Base-by-base conservation (phyloP, 129 eudicot species). In the Sambucus nigra region DNA sequence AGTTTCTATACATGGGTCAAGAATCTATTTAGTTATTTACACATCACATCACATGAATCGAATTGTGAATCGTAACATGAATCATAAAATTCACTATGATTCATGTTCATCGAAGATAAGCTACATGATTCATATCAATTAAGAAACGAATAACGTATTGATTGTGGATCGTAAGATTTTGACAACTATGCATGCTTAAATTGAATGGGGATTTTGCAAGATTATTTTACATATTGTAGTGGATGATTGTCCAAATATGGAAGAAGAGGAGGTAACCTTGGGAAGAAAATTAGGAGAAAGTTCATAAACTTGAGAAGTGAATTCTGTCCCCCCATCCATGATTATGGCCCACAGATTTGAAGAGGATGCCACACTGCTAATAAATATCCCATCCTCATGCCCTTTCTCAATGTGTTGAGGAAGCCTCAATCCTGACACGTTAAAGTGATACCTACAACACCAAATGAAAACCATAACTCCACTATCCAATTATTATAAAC, bases 271-370 rank as follows among this genome's bases (percentile, higher is more conserved):
- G 17, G 2, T 14, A 2, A 87, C 96, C 96, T 87, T 87, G 62
- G 71, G 65, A 64, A 83, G 79, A 41, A 88, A 84, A n/a, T 41
- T 14, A 29, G 97, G 79, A n/a, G 93, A 81, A 23, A 89, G 65
- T 47, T 76, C 73, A 70, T 89, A 78, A 71, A 84, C 79, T 84
- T 89, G 97, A 51, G 78, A 56, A 69, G 55, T 60, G 60, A 78
- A 84, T 47, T 92, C 88, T 3, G 93, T 88, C 22, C 93, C 95
- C 7, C 85, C 85, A 71, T 88, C 97, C 97, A 88, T 83, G 28
- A 88, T 83, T 35, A 83, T 35, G 63, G 96, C 94, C 96, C 96
- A 88, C 58, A 83, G 61, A 63, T 75, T 77, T 47, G 79, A 56
- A 39, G 79, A 80, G 12, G 94, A 83, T 29, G 96, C 81, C 71